These are phyloP conservation scores for Blastocystis sp. DNA, from an alignment of 352 stramenopile species.

Conservation along the genomic window DNA sequence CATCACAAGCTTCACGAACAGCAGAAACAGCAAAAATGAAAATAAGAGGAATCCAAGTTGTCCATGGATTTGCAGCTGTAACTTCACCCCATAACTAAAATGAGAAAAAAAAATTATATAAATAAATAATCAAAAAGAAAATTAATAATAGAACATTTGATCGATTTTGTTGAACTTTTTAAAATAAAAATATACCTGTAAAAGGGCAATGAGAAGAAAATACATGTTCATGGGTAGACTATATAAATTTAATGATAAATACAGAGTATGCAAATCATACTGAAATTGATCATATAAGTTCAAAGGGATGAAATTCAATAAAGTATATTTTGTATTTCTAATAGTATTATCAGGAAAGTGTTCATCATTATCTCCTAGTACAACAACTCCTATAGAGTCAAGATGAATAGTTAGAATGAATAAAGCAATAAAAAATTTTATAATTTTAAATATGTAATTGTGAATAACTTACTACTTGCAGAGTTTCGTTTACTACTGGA, in stretches of 20 bases:
- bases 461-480: no score
- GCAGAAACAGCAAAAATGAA: slow-evolving; percentile 68
- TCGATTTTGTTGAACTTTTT: slow-evolving; percentile 41
- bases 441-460: no score
- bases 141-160: no score
- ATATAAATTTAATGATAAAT: slow-evolving; percentile 36
- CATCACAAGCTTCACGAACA: slow-evolving; percentile 61
- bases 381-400: not conserved
- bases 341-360: slow-evolving; percentile 50
- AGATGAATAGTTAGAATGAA: no score
- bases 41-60: slow-evolving; percentile 58
- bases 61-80: slow-evolving; percentile 56
- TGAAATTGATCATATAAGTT: slow-evolving; percentile 64
- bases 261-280: not conserved
- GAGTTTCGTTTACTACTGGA: no score
- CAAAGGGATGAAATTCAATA: slow-evolving; percentile 60
- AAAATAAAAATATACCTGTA: slow-evolving; percentile 47
- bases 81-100: slow-evolving; percentile 50
- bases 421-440: no score
- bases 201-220: slow-evolving; percentile 66
- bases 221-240: slow-evolving; percentile 70
- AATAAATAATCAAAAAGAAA: no score
- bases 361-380: not conserved
- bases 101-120: slow-evolving; percentile 62
- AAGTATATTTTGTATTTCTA: slow-evolving; percentile 66